phyloP scores from a whole-genome alignment of 345 rosid species.

The Gossypium arboreum region DNA sequence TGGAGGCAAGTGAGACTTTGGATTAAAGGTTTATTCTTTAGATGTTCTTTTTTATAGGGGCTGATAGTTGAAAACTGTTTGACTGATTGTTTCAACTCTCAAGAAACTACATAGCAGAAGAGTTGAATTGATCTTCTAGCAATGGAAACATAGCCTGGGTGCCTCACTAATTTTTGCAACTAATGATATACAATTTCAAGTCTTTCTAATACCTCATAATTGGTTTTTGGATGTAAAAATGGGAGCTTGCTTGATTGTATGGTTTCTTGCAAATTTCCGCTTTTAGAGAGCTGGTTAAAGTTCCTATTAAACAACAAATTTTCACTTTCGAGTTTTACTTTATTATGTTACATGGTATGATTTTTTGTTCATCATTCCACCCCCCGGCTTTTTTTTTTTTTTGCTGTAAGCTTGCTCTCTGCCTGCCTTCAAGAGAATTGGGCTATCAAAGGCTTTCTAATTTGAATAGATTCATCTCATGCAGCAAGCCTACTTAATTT shows the following conservation, averaged over 20 bases:
- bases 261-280: background rate
- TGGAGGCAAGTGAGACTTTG: background rate
- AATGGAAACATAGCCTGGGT: background rate
- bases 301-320: background rate
- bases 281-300: background rate
- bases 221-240: background rate
- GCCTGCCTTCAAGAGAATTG: background rate
- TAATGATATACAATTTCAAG: background rate
- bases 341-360: background rate
- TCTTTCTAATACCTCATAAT: background rate
- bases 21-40: background rate
- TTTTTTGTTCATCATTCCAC: background rate
- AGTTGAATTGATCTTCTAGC: background rate
- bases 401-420: background rate
- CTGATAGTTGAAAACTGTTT: constrained; percentile 7
- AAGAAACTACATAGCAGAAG: background rate
- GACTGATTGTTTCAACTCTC: background rate
- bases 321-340: background rate
- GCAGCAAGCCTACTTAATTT: constrained; percentile 27
- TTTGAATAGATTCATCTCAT: constrained; percentile 10
- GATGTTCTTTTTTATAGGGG: background rate
- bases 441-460: background rate
- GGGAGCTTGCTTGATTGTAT: background rate
- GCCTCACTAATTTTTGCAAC: background rate
- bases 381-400: too few relatives aligned